A percentile compares a stretch with the other conserved stretches of the same genome.
phyloP scores from a whole-genome alignment of 495 filamentous ascomycete genomes.

The Lophiotrema nucula region DNA sequence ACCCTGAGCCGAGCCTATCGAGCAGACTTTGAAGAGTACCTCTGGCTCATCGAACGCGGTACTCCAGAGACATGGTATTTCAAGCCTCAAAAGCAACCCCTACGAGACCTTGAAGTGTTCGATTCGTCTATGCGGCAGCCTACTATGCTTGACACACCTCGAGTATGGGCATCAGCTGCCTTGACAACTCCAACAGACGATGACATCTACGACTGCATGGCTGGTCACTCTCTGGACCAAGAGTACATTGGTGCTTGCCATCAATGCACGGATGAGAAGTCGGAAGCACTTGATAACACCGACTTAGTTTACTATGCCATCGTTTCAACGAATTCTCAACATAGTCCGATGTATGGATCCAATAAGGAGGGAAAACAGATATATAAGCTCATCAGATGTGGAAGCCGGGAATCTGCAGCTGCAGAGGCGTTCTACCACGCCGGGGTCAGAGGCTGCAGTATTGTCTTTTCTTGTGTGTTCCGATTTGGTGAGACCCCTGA shows the following conservation, averaged over 20 bases:
- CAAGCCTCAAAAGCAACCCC: not conserved
- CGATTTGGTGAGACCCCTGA: slow-evolving; percentile 19
- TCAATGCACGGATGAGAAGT: slow-evolving; percentile 27
- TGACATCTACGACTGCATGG: slow-evolving; percentile 27
- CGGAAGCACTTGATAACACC: slow-evolving; percentile 18
- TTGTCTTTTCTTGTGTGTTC: slow-evolving; percentile 27
- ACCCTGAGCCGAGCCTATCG: slow-evolving; percentile 3
- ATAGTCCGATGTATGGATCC: not conserved
- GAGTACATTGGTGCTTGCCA: slow-evolving; percentile 21
- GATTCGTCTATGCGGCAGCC: slow-evolving; percentile 3
- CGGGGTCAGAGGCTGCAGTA: slow-evolving; percentile 21
- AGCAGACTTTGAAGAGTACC: slow-evolving; percentile 16
- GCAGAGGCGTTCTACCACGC: slow-evolving; percentile 28
- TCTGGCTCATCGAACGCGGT: slow-evolving; percentile 12
- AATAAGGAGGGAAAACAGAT: slow-evolving; percentile 19
- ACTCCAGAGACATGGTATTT: slow-evolving; percentile 11
- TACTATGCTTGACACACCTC: slow-evolving; percentile 5
- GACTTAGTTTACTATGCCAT: slow-evolving; percentile 24
- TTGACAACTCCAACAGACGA: slow-evolving; percentile 27
- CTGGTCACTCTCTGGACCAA: slow-evolving; percentile 8
- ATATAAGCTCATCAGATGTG: slow-evolving; percentile 31
- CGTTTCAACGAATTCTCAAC: slow-evolving; percentile 12
- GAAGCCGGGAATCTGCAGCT: slow-evolving; percentile 22
- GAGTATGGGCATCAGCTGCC: slow-evolving; percentile 24
- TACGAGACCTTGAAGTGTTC: not conserved